These are phyloP conservation scores for Pilobolus umbonatus DNA, from an alignment of 192 early-diverging fungal species.

Conservation along the genomic window DNA sequence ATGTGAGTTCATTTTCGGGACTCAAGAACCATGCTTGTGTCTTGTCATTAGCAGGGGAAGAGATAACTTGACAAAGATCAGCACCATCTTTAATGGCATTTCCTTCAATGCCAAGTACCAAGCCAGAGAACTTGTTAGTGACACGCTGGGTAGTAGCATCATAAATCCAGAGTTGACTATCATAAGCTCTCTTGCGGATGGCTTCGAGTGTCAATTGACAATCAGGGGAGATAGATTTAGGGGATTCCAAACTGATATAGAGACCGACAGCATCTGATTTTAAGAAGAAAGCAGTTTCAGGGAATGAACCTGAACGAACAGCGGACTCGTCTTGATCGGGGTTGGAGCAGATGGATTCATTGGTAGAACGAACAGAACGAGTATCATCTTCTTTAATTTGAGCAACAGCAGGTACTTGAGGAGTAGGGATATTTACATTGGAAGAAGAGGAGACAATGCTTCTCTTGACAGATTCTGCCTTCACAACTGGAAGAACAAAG, in stretches of 20 bases:
- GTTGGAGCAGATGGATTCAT: slow-evolving; percentile 1
- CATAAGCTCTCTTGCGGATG: slow-evolving; percentile 22
- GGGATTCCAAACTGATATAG: slow-evolving; percentile 16
- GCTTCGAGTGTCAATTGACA: slow-evolving; percentile 10
- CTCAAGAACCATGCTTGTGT: slow-evolving; percentile 18
- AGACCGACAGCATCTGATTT: slow-evolving; percentile 19
- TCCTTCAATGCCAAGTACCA: slow-evolving; percentile 15
- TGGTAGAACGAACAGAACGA: slow-evolving; percentile 13
- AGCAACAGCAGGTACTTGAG: slow-evolving; percentile 1
- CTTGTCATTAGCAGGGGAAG: background rate
- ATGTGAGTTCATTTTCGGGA: slow-evolving; percentile 8
- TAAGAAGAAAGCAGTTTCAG: slow-evolving; percentile 19
- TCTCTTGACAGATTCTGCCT: background rate
- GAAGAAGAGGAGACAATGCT: background rate
- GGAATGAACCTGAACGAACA: slow-evolving; percentile 22
- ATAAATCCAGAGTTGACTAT: slow-evolving; percentile 26
- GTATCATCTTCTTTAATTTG: slow-evolving; percentile 23
- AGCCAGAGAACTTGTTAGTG: slow-evolving; percentile 18
- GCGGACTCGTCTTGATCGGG: slow-evolving; percentile 2
- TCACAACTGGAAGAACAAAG: slow-evolving; percentile 18
- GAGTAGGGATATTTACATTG: background rate
- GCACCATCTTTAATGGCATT: slow-evolving; percentile 19
- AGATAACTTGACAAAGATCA: slow-evolving; percentile 8
- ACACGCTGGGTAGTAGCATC: slow-evolving; percentile 11
- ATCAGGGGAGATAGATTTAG: background rate